Base-by-base conservation (phyloP, 129 eudicot genomes). In the Logfia minima region DNA sequence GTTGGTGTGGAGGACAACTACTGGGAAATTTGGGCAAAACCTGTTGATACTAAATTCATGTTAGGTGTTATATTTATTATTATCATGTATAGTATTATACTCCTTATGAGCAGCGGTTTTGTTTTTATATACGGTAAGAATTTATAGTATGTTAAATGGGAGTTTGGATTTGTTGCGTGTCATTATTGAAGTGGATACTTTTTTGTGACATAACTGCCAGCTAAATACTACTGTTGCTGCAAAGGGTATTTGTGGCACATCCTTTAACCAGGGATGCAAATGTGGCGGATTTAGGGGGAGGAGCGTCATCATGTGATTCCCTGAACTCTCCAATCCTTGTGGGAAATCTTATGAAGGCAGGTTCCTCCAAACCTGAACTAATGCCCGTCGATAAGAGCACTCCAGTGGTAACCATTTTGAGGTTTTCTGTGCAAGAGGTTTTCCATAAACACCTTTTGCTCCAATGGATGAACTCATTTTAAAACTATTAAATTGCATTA, bases 21-120 rank as follows among this genome's bases (percentile, higher is more conserved):
- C n/a, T 75, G 62, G 79, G 79, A 75, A 75, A 75, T 39, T 75
- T 63, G 62, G 56, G 59, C 62, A 43, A n/a, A 18, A 28, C 24
- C 39, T 11, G 51, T 74, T 18, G 6, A 41, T 24, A 43, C 52
- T 21, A 60, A 41, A 29, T 45, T 52, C 22, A 32, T 71, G 23
- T 22, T 62, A 79, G 83, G 83, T 79, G 29, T 71, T 71, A 4
- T 62, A 71, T 71, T 62, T 70, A 65, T 61, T 70, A 29, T 65
- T 24, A 45, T 62, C 65, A 41, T 78, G 82, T 79, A 79, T 70
- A 70, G 79, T 48, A 39, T 78, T 19, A 37, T 35, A 34, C 72
- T 37, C 31, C 2, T 37, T 67, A 67, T 8, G 21, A 14, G 53
- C 24, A 37, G 53, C 18, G 72, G 26, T 67, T 67, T 37, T 37